Percentiles rank a stretch among this genome's conserved stretches.
These are phyloP conservation scores for Nevesoporus exiguus DNA, from an alignment of 768 basidiomycete genomes.

Conservation along the genomic window DNA sequence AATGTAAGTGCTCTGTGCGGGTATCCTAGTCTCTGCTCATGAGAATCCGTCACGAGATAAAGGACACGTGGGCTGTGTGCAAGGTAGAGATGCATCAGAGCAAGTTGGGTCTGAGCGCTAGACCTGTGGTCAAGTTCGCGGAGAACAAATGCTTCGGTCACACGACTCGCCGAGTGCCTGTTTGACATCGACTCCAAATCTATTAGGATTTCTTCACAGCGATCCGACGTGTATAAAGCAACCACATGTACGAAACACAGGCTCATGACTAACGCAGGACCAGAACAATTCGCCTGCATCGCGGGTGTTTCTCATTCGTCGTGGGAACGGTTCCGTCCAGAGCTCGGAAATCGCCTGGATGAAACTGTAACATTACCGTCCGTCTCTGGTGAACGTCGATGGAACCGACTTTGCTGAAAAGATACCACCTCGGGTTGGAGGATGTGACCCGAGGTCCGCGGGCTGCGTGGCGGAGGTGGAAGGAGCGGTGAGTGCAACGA, in stretches of 20 bases:
- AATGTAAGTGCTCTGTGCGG: slow-evolving; percentile 69
- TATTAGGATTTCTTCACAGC: neutral
- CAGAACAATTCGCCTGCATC: neutral
- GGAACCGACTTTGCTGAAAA: slow-evolving; percentile 38
- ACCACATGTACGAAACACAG: slow-evolving; percentile 1
- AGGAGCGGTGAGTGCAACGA: slow-evolving; percentile 18
- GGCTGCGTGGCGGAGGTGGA: slow-evolving; percentile 27
- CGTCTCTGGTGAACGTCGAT: slow-evolving; percentile 31
- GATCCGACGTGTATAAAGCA: neutral
- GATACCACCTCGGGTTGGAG: slow-evolving; percentile 36
- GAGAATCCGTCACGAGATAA: slow-evolving; percentile 67
- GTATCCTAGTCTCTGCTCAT: slow-evolving; percentile 59
- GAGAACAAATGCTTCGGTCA: neutral
- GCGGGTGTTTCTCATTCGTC: slow-evolving; percentile 11
- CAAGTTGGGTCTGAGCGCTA: neutral
- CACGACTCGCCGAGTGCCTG: too few species aligned
- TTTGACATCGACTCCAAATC: neutral
- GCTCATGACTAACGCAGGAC: neutral
- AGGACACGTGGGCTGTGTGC: slow-evolving; percentile 64
- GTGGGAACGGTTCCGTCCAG: slow-evolving; percentile 1
- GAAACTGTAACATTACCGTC: slow-evolving; percentile 23
- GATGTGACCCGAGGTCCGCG: slow-evolving; percentile 1
- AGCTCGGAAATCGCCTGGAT: slow-evolving; percentile 16
- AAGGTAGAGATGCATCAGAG: slow-evolving; percentile 70
- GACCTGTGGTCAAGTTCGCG: neutral